Evolutionary conservation across 1,139 yeast genomes (phyloP).

Genomic region (Candida buenavistaensis): DNA sequence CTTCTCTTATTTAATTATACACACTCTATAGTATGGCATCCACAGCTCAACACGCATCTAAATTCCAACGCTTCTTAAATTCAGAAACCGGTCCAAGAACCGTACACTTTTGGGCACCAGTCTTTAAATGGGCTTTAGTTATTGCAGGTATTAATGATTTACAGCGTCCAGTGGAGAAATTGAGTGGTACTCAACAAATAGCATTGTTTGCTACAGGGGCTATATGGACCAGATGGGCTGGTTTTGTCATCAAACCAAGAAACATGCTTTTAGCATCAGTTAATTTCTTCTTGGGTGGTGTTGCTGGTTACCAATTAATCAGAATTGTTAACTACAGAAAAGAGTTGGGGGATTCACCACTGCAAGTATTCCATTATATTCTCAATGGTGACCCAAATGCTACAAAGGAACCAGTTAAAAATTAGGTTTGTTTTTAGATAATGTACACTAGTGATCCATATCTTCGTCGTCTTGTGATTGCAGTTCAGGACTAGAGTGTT

Average conservation of each 20-base stretch:
- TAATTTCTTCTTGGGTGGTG: constrained; percentile 88
- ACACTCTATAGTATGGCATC: constrained; percentile 45
- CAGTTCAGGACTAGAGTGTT: no score
- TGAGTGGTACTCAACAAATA: constrained; percentile 88
- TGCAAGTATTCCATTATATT: constrained; percentile 59
- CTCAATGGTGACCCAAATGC: constrained; percentile 43
- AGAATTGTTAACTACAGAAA: constrained; percentile 70
- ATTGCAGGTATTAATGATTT: constrained; percentile 87
- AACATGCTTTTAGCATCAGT: constrained; percentile 88
- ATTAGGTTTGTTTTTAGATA: background rate
- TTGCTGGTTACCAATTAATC: constrained; percentile 80
- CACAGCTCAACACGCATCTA: constrained; percentile 50
- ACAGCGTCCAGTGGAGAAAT: constrained; percentile 86
- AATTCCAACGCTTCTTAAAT: constrained; percentile 69
- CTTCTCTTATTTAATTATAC: no score
- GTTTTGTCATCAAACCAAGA: constrained; percentile 83
- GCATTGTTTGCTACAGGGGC: constrained; percentile 91
- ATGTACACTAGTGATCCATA: constrained; percentile 12
- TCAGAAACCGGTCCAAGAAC: constrained; percentile 95
- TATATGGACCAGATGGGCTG: constrained; percentile 98
- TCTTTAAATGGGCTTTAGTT: constrained; percentile 80
- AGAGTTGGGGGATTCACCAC: constrained; percentile 46
- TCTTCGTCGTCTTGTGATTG: no score
- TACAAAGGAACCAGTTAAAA: constrained; percentile 3
- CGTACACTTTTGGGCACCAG: constrained; percentile 89